phyloP scores from a whole-genome alignment of 768 basidiomycete genomes.

The Rhodotorula paludigena region DNA sequence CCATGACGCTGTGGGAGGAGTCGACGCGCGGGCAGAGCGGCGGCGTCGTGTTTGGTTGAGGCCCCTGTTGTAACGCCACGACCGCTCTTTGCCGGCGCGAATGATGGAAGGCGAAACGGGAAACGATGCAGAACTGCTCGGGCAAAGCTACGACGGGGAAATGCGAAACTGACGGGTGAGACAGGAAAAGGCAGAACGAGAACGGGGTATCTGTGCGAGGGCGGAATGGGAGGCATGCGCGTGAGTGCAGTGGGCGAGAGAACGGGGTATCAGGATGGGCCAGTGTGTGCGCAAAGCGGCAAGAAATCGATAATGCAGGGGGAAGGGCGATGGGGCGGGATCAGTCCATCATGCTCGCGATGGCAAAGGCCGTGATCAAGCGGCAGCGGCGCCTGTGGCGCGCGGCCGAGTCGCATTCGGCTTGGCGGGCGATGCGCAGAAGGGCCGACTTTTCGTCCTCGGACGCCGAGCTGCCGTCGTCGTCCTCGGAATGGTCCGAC shows the following conservation, averaged over 20 bases:
- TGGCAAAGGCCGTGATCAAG: no score
- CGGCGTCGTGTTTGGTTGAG: neutral
- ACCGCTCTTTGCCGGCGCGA: no score
- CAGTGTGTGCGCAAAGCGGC: no score
- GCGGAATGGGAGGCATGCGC: neutral
- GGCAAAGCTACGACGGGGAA: neutral
- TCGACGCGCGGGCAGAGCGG: neutral
- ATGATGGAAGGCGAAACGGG: neutral
- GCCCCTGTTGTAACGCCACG: neutral
- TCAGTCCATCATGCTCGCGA: no score
- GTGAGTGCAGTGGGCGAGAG: neutral
- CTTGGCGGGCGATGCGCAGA: neutral
- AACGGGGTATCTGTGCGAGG: neutral
- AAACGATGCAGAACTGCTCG: neutral
- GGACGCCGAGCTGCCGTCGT: no score
- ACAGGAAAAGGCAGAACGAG: neutral
- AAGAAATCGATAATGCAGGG: no score
- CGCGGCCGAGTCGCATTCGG: neutral
- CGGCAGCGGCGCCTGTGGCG: no score
- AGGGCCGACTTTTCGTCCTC: neutral
- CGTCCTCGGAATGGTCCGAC: neutral
- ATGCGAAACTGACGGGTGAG: neutral
- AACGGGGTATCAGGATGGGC: no score
- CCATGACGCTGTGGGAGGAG: constrained; percentile 27
- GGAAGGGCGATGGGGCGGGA: no score